Evolutionary conservation across 2,329 filamentous ascomycete genomes (phyloP), one percentile per base, ranked within the genome.

Genomic region (Graphium sp.): DNA sequence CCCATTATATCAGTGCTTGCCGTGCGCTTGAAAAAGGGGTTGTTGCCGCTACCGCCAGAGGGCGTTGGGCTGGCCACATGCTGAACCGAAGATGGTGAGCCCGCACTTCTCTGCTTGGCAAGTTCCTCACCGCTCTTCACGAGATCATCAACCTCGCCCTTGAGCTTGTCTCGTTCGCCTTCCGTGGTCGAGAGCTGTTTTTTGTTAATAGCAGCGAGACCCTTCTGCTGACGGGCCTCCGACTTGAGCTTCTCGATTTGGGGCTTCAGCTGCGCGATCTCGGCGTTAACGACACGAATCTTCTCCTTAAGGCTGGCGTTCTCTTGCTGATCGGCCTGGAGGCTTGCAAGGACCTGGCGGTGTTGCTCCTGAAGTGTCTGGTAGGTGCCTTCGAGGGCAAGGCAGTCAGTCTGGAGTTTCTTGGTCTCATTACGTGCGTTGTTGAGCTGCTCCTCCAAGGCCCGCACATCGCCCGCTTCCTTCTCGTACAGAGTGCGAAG

Each of bases 191-290:
- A 71, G 34, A 95, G 60, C 54, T 98, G 89, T 58, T 98, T 98
- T 63, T 91, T 95, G 57, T 94, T 94, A 56, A 98, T 98, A 24
- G 89, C 85, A 18, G 92, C 87, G 38, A 95, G 63, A 12, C 89
- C 89, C 56, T 92, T 95, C 46, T 95, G 85, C 50, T 95, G 89
- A 23, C 89, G 74, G 16, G 84, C 84, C 41, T 94, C 84, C 9
- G 78, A 82, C 48, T 80, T 84, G 41, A 92, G 65, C 59, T 94
- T 95, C 49, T 98, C 89, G 29, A 98, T 72, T 39, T 87, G 76
- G 18, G 85, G 84, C 50, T 84, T 91, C 22, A 95, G 58, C 50
- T 84, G 76, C 12, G 71, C 65, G 40, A 93, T 75, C 50, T 92
- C 83, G 9, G 70, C 64, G 44, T 93, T 98, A 23, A 83, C 66